These are phyloP conservation scores for Termitomyces sp. DNA, from an alignment of 1,284 basidiomycete species.

Conservation along the genomic window DNA sequence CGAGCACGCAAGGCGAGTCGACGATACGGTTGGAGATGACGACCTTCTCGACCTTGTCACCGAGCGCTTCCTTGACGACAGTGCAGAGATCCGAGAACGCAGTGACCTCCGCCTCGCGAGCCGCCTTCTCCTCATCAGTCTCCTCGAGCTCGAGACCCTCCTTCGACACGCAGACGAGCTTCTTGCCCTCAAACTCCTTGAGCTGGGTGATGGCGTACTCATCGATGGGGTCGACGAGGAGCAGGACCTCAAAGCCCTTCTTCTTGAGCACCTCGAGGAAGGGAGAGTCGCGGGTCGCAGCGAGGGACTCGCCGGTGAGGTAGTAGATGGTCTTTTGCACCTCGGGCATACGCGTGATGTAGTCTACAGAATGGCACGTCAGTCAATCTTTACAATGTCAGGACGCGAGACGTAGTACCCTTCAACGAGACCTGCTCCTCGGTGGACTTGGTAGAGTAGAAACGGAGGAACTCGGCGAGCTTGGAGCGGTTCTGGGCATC, in stretches of 20 bases:
- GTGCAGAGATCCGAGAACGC: conserved; percentile 90
- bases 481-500: conserved; percentile 99
- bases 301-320: conserved; percentile 97
- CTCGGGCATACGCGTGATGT: conserved; percentile 99
- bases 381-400: not conserved
- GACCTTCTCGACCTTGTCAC: conserved; percentile 99
- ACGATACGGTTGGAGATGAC: conserved; percentile 97
- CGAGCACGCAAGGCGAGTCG: conserved; percentile 94
- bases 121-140: conserved; percentile 95
- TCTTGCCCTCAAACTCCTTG: conserved; percentile 99
- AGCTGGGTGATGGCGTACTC: conserved; percentile 97
- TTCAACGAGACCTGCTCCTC: conserved; percentile 96
- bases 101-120: conserved; percentile 83
- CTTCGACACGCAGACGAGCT: conserved; percentile 97
- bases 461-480: conserved; percentile 99
- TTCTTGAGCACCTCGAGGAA: conserved; percentile 99
- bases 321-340: conserved; percentile 99
- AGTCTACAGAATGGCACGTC: conserved; percentile 57
- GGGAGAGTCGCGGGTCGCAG: conserved; percentile 88
- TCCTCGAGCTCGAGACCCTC: conserved; percentile 99
- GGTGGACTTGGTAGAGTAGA: conserved; percentile 93
- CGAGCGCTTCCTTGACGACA: conserved; percentile 96
- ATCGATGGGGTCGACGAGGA: conserved; percentile 98
- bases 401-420: conserved; percentile 46
- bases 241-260: conserved; percentile 98